A percentile compares a stretch with the other conserved stretches of the same genome.
Evolutionary conservation across 2,329 filamentous ascomycete genomes (phyloP).

Genomic region (Ascochyta viciae-villosae): DNA sequence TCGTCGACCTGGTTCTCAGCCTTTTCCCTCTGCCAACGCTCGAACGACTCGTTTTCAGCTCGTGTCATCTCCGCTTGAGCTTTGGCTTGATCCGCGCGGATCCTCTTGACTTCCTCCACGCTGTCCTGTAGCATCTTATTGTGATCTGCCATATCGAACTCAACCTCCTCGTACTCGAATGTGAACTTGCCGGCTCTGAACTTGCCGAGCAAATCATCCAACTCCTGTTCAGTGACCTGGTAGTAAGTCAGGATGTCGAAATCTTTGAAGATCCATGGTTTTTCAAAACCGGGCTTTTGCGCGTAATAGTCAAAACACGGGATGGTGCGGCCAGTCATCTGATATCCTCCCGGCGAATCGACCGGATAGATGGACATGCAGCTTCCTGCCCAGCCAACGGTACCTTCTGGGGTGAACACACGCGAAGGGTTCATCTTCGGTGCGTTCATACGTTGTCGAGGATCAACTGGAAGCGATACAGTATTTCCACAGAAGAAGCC

Average conservation of each 20-base stretch:
- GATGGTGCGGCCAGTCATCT: constrained; percentile 61
- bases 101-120: constrained; percentile 55
- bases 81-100: constrained; percentile 55
- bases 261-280: constrained; percentile 64
- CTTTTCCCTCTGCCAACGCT: constrained; percentile 54
- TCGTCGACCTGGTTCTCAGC: constrained; percentile 54
- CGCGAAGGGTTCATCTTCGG: constrained; percentile 65
- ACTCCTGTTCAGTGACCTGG: constrained; percentile 60
- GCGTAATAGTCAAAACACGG: constrained; percentile 62
- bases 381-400: constrained; percentile 62
- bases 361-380: constrained; percentile 64
- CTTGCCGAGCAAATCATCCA: constrained; percentile 56
- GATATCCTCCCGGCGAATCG: constrained; percentile 64
- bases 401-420: constrained; percentile 64
- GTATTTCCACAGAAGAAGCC: constrained; percentile 64
- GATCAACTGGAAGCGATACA: constrained; percentile 61
- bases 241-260: constrained; percentile 66
- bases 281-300: constrained; percentile 58
- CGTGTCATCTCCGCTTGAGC: constrained; percentile 59
- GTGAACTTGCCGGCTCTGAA: constrained; percentile 61
- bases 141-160: constrained; percentile 64
- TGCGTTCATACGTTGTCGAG: constrained; percentile 60
- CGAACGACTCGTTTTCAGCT: constrained; percentile 55
- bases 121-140: constrained; percentile 58
- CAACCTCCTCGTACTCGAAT: constrained; percentile 58